Base-by-base conservation (phyloP, 441 rosid genomes). In the Bocquillonia castaneifolia region DNA sequence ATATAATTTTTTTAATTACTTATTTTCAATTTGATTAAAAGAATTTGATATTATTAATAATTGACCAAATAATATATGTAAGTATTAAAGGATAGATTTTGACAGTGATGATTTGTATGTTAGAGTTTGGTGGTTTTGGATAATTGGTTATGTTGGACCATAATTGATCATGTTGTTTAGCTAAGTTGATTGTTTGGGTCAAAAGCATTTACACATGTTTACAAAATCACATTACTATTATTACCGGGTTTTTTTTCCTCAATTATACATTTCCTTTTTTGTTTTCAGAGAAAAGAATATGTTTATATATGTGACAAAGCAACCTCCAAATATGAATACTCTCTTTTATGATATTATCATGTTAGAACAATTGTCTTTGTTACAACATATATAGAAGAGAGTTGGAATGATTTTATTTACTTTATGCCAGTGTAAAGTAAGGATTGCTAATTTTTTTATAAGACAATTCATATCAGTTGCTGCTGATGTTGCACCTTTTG, bases 371-470 rank as follows among this genome's bases (percentile, higher is more conserved):
- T 31, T 5, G 14, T 42, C 22, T 22, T 62, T 26, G 45, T 9
- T 4, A 22, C 17, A 42, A 42, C 17, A n/a, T n/a, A n/a, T n/a
- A 31, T 51, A 26, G 63, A n/a, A n/a, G n/a, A n/a, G n/a, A n/a
- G n/a, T n/a, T n/a, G n/a, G n/a, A n/a, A n/a, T n/a, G n/a, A n/a
- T n/a, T n/a, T n/a, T n/a, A n/a, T n/a, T n/a, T n/a, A n/a, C n/a
- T n/a, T n/a, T n/a, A 58, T 62, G 10, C 29, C 39, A 66, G 62
- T 42, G 28, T 36, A 13, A 72, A 64, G 23, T 29, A 14, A 15
- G 34, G 15, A 45, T n/a, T 54, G 7, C 47, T 59, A 51, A 39
- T 42, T 22, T n/a, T n/a, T 32, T 54, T 22, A 42, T n/a, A 18
- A 47, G 29, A 9, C 13, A 28, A 51, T 47, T 18, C 26, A 7